Percentiles rank a stretch among this genome's conserved stretches.
Conservation (phyloP, 805 yeast species). For the Zygosaccharomyces rouxii region DNA sequence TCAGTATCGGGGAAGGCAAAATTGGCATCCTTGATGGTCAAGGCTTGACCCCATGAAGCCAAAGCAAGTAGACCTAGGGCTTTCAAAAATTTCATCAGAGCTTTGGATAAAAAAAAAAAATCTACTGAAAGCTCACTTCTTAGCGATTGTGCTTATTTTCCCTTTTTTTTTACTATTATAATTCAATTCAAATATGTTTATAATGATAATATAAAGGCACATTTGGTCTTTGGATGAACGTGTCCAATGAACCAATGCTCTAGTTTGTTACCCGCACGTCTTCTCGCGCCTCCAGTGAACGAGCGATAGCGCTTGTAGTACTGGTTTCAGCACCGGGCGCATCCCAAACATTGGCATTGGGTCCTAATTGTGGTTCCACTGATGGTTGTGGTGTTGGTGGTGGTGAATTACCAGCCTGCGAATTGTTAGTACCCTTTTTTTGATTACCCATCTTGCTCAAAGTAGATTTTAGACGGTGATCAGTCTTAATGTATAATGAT, state of each 20-base stretch:
- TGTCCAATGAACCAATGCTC: neutral
- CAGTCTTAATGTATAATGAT: slow-evolving; percentile 21
- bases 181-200: neutral
- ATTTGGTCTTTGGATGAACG: slow-evolving; percentile 2
- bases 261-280: slow-evolving; percentile 13
- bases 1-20: slow-evolving; percentile 15
- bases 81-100: slow-evolving; percentile 13
- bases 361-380: neutral
- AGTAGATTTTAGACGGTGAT: slow-evolving; percentile 15
- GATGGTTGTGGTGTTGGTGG: neutral
- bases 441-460: slow-evolving; percentile 19
- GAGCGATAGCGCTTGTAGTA: slow-evolving; percentile 16
- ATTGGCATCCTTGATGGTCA: slow-evolving; percentile 15
- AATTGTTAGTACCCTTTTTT: neutral
- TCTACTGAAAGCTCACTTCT: neutral
- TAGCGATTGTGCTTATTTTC: neutral
- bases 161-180: neutral
- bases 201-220: neutral
- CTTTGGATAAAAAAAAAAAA: neutral
- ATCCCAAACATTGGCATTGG: neutral
- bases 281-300: slow-evolving; percentile 10
- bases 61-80: slow-evolving; percentile 7
- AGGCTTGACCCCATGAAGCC: slow-evolving; percentile 12
- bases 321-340: slow-evolving; percentile 4
- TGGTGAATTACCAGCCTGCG: neutral